These are phyloP conservation scores for Microstroma glucosiphilum DNA, from an alignment of 1,284 basidiomycete genomes.

Conservation along the genomic window DNA sequence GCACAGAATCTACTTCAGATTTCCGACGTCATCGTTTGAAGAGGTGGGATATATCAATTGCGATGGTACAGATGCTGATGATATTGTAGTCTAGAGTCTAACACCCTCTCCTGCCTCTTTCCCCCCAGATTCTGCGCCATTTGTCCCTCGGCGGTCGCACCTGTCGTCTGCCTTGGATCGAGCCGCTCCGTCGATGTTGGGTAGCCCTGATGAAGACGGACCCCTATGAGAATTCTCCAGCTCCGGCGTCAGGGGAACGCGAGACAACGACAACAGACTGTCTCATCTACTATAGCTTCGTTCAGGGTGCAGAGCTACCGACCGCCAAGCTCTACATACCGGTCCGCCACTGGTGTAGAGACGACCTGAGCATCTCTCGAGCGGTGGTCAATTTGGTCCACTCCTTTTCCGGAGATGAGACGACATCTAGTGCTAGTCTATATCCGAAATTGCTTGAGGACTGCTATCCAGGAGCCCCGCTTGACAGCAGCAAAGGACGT, in stretches of 20 bases:
- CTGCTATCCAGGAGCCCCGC: background rate
- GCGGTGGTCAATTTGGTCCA: background rate
- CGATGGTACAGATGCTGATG: background rate
- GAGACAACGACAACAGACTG: background rate
- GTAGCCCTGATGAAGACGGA: background rate
- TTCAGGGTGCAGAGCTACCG: background rate
- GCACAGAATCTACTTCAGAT: background rate
- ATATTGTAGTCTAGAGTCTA: background rate
- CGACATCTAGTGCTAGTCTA: background rate
- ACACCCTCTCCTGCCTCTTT: background rate
- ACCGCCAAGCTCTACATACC: conserved; percentile 5
- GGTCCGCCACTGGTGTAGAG: background rate
- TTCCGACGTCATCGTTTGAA: background rate
- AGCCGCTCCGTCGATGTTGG: background rate
- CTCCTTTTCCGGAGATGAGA: background rate
- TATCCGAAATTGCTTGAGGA: background rate
- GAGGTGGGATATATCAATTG: background rate
- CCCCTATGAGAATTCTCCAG: background rate
- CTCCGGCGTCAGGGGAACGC: background rate
- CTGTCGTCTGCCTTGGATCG: background rate
- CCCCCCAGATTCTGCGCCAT: background rate
- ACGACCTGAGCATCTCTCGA: background rate
- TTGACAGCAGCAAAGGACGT: background rate
- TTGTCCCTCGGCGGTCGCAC: background rate
- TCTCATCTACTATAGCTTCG: conserved; percentile 2